Conservation (phyloP, 225 moss, liverwort and hornwort genomes). For the Lunularia cruciata region DNA sequence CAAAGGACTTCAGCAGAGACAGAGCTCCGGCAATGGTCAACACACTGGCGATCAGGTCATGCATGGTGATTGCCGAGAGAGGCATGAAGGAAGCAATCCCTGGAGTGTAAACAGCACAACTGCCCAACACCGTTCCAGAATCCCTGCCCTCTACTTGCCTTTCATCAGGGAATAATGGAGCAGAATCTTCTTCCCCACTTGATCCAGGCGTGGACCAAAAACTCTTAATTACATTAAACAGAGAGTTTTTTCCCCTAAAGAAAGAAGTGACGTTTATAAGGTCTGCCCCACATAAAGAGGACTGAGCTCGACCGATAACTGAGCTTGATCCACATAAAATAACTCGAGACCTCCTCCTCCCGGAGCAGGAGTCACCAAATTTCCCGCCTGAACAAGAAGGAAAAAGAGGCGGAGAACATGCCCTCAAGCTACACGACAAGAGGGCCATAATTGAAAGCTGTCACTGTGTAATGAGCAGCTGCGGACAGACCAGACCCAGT, state of each 20-base stretch:
- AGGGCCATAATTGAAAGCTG: background rate
- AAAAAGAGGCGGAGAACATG: background rate
- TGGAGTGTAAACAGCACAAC: slow-evolving; percentile 37
- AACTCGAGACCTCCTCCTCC: too few relatives aligned
- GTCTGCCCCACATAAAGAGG: too few relatives aligned
- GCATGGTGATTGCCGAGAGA: slow-evolving; percentile 24
- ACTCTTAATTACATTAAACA: too few relatives aligned
- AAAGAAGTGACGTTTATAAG: too few relatives aligned
- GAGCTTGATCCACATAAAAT: too few relatives aligned
- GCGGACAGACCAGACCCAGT: too few relatives aligned
- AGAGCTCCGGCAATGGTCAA: slow-evolving; percentile 60
- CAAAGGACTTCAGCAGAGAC: slow-evolving; percentile 61
- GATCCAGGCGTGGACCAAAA: too few relatives aligned
- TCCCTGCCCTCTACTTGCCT: too few relatives aligned
- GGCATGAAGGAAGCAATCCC: slow-evolving; percentile 30
- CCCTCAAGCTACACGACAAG: slow-evolving; percentile 6
- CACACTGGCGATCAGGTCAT: slow-evolving; percentile 53
- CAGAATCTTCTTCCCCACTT: background rate
- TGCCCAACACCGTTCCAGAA: slow-evolving; percentile 12
- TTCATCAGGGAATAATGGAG: background rate
- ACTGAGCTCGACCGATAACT: too few relatives aligned
- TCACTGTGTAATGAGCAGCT: background rate
- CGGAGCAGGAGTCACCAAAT: background rate
- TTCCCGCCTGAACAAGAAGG: slow-evolving; percentile 4
- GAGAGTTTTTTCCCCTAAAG: too few relatives aligned